A percentile compares a stretch with the other conserved stretches of the same genome.
Conservation (phyloP, 2,329 filamentous ascomycete species). For the Torrubiella hemipterigena region DNA sequence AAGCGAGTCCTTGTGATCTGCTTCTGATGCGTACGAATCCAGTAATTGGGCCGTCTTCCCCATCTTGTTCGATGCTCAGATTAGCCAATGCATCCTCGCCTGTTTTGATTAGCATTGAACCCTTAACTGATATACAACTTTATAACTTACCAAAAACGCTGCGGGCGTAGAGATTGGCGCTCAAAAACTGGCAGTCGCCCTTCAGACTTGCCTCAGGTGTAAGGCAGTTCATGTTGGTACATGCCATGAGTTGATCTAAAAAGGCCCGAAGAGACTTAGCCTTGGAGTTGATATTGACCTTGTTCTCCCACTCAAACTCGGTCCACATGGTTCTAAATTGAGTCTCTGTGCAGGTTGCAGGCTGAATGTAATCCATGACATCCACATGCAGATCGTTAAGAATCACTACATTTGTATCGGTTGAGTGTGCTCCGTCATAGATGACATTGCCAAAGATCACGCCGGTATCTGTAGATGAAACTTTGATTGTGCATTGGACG, state of each 20-base stretch:
- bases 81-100: conserved; percentile 98
- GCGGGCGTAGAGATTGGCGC: conserved; percentile 89
- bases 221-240: conserved; percentile 96
- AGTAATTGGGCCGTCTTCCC: conserved; percentile 86
- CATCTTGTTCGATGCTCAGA: conserved; percentile 94
- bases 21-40: conserved; percentile 97
- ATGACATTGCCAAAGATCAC: conserved; percentile 99
- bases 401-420: conserved; percentile 93
- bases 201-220: conserved; percentile 94
- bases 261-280: conserved; percentile 85
- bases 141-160: conserved; percentile 93
- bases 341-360: conserved; percentile 89
- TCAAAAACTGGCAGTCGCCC: conserved; percentile 96
- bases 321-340: conserved; percentile 99
- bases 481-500: conserved; percentile 96
- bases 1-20: conserved; percentile 84
- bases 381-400: conserved; percentile 97
- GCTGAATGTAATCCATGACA: conserved; percentile 99
- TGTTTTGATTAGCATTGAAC: no score
- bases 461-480: conserved; percentile 93
- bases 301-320: conserved; percentile 99
- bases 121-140: no score
- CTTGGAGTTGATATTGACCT: conserved; percentile 99
- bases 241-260: conserved; percentile 88
- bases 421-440: conserved; percentile 86